phyloP scores from a whole-genome alignment of 2,329 filamentous ascomycete genomes.

The Hymenoscyphus infarciens region DNA sequence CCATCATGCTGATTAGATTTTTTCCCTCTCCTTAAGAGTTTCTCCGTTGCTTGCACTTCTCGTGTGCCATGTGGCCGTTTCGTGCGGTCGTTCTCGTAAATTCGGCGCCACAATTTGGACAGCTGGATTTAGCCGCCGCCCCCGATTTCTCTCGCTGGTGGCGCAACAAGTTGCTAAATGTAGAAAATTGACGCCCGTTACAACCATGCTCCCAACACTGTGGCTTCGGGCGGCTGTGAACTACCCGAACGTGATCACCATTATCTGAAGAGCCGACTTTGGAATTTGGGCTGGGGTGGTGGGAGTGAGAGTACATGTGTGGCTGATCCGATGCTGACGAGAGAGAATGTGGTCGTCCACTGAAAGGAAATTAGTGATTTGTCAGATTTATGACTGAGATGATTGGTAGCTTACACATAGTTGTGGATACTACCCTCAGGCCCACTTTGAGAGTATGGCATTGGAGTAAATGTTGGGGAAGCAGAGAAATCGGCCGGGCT shows the following conservation, averaged over 20 bases:
- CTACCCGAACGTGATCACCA: constrained; percentile 59
- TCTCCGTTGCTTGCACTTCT: constrained; percentile 82
- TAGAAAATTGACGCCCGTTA: constrained; percentile 92
- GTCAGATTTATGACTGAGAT: background rate
- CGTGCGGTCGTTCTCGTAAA: constrained; percentile 86
- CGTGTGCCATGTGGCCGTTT: constrained; percentile 81
- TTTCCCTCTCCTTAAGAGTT: constrained; percentile 37
- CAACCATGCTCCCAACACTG: constrained; percentile 98
- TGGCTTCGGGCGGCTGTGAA: constrained; percentile 81
- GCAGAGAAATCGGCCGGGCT: constrained; percentile 14
- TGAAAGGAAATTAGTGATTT: constrained; percentile 11
- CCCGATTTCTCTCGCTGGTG: constrained; percentile 95
- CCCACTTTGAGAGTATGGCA: constrained; percentile 29
- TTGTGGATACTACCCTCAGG: constrained; percentile 26
- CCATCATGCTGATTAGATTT: background rate
- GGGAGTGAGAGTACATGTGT: constrained; percentile 28
- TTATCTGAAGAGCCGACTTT: constrained; percentile 40
- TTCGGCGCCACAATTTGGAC: constrained; percentile 86
- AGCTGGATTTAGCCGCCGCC: constrained; percentile 82
- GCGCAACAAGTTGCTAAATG: constrained; percentile 88
- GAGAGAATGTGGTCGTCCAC: constrained; percentile 31
- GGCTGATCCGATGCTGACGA: constrained; percentile 32
- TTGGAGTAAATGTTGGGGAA: constrained; percentile 26
- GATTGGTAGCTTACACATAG: constrained; percentile 24
- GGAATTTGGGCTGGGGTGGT: constrained; percentile 34